phyloP scores from a whole-genome alignment of 1,284 basidiomycete species.

The Sanghuangporus sanghuang region DNA sequence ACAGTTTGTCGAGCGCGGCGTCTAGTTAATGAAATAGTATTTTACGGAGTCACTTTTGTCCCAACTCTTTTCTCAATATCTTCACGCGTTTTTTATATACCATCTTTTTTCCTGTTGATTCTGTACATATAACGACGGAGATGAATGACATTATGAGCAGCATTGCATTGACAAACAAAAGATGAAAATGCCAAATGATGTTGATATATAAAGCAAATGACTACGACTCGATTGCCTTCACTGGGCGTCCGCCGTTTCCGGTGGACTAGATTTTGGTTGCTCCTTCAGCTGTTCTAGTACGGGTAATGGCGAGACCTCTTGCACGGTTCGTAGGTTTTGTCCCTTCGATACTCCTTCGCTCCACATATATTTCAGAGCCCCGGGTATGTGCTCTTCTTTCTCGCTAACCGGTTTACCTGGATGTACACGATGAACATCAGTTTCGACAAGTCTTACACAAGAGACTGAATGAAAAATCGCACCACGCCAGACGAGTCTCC shows the following conservation, averaged over 20 bases:
- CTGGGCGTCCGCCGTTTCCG: neutral
- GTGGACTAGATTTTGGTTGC: neutral
- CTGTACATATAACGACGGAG: neutral
- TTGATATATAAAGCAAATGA: neutral
- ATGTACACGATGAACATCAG: neutral
- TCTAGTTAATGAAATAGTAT: conserved; percentile 25
- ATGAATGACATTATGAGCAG: neutral
- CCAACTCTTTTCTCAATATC: neutral
- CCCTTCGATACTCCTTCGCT: conserved; percentile 21
- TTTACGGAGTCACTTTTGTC: neutral
- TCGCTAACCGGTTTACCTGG: conserved; percentile 33
- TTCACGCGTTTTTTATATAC: neutral
- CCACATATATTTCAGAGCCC: conserved; percentile 38
- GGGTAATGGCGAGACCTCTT: conserved; percentile 4
- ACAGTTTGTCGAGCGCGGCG: conserved; percentile 45
- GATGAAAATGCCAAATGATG: neutral
- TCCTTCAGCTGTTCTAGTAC: neutral
- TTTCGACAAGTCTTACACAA: neutral
- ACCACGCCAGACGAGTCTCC: conserved; percentile 74
- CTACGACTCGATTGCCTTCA: neutral
- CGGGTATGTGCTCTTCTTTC: conserved; percentile 32
- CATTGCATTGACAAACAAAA: neutral
- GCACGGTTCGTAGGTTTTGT: conserved; percentile 1
- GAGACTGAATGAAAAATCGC: conserved; percentile 23
- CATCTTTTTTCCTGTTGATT: neutral